Conservation (phyloP, 495 filamentous ascomycete genomes). For the Aspergillus heteromorphus region DNA sequence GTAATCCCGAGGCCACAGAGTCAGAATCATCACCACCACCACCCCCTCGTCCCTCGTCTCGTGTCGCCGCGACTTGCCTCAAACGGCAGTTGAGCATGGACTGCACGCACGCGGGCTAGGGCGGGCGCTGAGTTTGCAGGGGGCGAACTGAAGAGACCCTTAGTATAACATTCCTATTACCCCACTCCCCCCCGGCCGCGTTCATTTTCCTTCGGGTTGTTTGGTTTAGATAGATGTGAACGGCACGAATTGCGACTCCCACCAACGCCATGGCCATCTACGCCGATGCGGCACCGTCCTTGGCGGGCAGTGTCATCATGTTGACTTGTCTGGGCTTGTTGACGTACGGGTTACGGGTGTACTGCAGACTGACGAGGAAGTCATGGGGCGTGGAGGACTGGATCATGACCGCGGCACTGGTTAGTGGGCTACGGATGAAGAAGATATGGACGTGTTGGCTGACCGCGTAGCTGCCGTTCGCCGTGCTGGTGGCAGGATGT, state of each 20-base stretch:
- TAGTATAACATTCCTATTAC: neutral
- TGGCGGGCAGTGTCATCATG: slow-evolving; percentile 19
- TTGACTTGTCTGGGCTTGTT: slow-evolving; percentile 15
- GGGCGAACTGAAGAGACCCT: neutral
- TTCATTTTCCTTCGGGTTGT: neutral
- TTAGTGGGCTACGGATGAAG: neutral
- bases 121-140: neutral
- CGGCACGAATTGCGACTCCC: neutral
- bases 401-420: slow-evolving; percentile 24
- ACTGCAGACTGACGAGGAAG: slow-evolving; percentile 13
- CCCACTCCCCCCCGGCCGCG: neutral
- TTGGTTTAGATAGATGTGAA: neutral
- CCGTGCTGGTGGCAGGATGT: slow-evolving; percentile 17
- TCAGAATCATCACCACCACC: neutral
- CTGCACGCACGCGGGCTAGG: neutral
- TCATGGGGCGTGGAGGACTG: slow-evolving; percentile 23
- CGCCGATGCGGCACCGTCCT: slow-evolving; percentile 15
- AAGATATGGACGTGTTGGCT: neutral
- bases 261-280: slow-evolving; percentile 15
- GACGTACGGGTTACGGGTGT: slow-evolving; percentile 17
- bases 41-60: neutral
- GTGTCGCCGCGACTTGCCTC: neutral
- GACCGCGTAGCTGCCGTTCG: slow-evolving; percentile 14
- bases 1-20: neutral
- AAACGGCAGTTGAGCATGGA: neutral